Evolutionary conservation across 768 basidiomycete genomes (phyloP).

Genomic region (Psilocybe subaeruginosa): DNA sequence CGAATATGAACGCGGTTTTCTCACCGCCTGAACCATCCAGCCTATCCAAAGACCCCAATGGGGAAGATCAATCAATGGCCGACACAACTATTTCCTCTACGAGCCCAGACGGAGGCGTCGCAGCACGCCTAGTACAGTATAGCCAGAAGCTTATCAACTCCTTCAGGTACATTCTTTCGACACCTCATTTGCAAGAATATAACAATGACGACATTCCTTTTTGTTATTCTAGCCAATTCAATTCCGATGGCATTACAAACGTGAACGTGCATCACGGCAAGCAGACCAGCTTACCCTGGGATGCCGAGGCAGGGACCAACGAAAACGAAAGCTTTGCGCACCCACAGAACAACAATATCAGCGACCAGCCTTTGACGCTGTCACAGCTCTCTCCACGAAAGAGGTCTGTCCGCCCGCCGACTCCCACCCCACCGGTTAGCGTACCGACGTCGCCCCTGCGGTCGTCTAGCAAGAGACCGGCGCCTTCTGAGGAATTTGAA

Average conservation of each 20-base stretch:
- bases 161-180: constrained; percentile 41
- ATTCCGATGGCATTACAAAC: constrained; percentile 8
- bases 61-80: constrained; percentile 18
- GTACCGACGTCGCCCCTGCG: constrained; percentile 42
- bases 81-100: constrained; percentile 27
- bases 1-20: constrained; percentile 7
- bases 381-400: constrained; percentile 28
- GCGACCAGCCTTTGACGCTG: constrained; percentile 20
- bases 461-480: constrained; percentile 51
- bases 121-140: constrained; percentile 52
- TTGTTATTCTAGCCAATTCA: constrained; percentile 10
- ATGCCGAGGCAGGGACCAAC: constrained; percentile 11
- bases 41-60: constrained; percentile 16
- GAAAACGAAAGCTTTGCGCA: neutral
- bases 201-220: constrained; percentile 10
- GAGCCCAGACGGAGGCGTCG: constrained; percentile 38
- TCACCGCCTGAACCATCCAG: constrained; percentile 14
- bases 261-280: neutral
- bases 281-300: constrained; percentile 13
- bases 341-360: constrained; percentile 11
- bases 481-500: constrained; percentile 22
- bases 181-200: constrained; percentile 2
- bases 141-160: constrained; percentile 47
- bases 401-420: neutral
- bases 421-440: constrained; percentile 21